Conservation (phyloP, 805 yeast genomes). For the Candida michaelii region DNA sequence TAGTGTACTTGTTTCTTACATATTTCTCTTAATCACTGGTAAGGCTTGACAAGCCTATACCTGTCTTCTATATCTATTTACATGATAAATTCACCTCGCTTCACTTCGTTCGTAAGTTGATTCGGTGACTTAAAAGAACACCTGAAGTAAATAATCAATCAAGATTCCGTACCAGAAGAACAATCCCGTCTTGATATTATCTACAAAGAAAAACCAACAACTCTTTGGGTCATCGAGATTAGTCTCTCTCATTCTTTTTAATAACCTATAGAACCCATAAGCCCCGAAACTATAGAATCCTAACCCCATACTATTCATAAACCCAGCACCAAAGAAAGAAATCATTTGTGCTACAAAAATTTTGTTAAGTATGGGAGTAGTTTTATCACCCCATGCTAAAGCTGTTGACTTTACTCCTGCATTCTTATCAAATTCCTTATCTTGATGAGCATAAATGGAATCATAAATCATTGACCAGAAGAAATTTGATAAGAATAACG, state of each 20-base stretch:
- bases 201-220: conserved; percentile 80
- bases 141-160: conserved; percentile 52
- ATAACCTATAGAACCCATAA: conserved; percentile 67
- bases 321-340: conserved; percentile 65
- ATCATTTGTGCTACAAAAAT: conserved; percentile 69
- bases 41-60: neutral
- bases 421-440: conserved; percentile 77
- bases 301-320: conserved; percentile 79
- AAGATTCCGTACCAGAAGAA: conserved; percentile 65
- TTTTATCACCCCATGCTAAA: conserved; percentile 82
- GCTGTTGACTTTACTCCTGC: conserved; percentile 98
- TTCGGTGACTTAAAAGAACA: conserved; percentile 14
- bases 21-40: no score
- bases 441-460: conserved; percentile 97
- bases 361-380: conserved; percentile 67
- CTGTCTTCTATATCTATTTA: conserved; percentile 8
- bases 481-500: conserved; percentile 73
- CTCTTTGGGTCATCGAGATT: conserved; percentile 74
- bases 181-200: conserved; percentile 76
- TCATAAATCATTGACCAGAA: conserved; percentile 96
- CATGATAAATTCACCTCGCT: no score
- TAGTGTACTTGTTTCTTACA: no score
- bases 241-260: conserved; percentile 67
- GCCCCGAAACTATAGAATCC: conserved; percentile 70
- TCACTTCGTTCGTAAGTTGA: no score